A percentile compares a stretch with the other conserved stretches of the same genome.
phyloP scores from a whole-genome alignment of 176 grass and related monocot genomes.

The Elaeis guineensis region DNA sequence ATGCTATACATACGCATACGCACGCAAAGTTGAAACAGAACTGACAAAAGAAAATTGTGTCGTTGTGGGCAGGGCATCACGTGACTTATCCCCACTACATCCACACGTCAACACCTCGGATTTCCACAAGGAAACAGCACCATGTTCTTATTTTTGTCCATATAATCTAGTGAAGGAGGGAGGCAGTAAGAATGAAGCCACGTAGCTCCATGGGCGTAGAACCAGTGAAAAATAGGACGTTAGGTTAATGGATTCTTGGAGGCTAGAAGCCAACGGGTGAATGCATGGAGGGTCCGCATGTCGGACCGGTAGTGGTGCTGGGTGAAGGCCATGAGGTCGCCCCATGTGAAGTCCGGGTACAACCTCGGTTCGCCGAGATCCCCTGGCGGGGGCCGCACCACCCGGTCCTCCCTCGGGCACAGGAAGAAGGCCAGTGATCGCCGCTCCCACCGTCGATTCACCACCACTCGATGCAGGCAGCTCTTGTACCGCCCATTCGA shows the following conservation, averaged over 20 bases:
- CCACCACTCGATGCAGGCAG: constrained; percentile 84
- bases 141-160: too few relatives aligned
- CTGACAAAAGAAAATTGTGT: too few relatives aligned
- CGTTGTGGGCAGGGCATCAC: too few relatives aligned
- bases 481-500: constrained; percentile 90
- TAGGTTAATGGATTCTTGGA: neutral
- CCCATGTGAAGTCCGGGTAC: constrained; percentile 96
- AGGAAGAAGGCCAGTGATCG: constrained; percentile 93
- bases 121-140: too few relatives aligned
- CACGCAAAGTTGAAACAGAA: too few relatives aligned
- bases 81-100: too few relatives aligned
- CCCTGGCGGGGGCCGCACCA: constrained; percentile 55
- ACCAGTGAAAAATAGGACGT: too few relatives aligned
- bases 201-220: too few relatives aligned
- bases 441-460: constrained; percentile 54
- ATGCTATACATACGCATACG: too few relatives aligned
- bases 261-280: constrained; percentile 40
- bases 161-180: too few relatives aligned
- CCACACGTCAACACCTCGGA: too few relatives aligned
- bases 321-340: constrained; percentile 74
- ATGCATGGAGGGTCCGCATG: constrained; percentile 58
- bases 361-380: constrained; percentile 13
- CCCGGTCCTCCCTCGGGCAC: constrained; percentile 64
- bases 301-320: constrained; percentile 82
- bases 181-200: too few relatives aligned